These are phyloP conservation scores for Mycosarcoma maydis DNA, from an alignment of 1,284 basidiomycete genomes.

Conservation along the genomic window DNA sequence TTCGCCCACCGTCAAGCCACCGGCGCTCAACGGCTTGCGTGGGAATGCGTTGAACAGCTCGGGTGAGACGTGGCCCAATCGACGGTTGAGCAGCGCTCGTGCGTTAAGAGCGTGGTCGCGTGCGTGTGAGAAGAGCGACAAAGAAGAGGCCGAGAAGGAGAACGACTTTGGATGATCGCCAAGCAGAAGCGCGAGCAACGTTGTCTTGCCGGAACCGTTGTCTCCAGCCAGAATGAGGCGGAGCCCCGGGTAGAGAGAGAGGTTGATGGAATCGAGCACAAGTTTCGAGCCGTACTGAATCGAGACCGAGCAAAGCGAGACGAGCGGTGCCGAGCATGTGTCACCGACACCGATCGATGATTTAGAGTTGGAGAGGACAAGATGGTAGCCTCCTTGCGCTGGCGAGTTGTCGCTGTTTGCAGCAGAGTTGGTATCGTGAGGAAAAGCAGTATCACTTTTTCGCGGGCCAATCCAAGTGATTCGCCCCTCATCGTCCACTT, in stretches of 20 bases:
- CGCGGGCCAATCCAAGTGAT: slow-evolving; percentile 69
- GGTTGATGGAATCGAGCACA: slow-evolving; percentile 68
- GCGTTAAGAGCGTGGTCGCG: slow-evolving; percentile 59
- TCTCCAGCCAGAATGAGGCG: slow-evolving; percentile 67
- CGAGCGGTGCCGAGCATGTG: slow-evolving; percentile 69
- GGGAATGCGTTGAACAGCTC: slow-evolving; percentile 93
- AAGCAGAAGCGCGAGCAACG: slow-evolving; percentile 87
- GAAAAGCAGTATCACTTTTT: not conserved
- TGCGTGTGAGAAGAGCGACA: slow-evolving; percentile 51
- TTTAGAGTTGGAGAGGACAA: slow-evolving; percentile 13
- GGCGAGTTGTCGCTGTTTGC: no score
- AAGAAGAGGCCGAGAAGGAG: slow-evolving; percentile 68
- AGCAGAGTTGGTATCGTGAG: not conserved
- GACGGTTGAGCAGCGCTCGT: slow-evolving; percentile 39
- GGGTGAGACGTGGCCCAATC: slow-evolving; percentile 79
- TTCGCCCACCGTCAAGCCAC: slow-evolving; percentile 58
- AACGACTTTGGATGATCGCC: slow-evolving; percentile 96
- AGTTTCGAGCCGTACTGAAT: slow-evolving; percentile 77
- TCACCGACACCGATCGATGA: slow-evolving; percentile 28
- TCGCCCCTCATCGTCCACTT: slow-evolving; percentile 71
- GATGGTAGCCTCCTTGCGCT: slow-evolving; percentile 21
- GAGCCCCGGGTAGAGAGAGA: slow-evolving; percentile 42
- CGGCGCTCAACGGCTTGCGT: slow-evolving; percentile 35
- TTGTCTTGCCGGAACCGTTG: slow-evolving; percentile 85
- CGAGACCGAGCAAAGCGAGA: slow-evolving; percentile 75